Conservation (phyloP, 495 filamentous ascomycete genomes). For the Aspergillus carlsbadensis region DNA sequence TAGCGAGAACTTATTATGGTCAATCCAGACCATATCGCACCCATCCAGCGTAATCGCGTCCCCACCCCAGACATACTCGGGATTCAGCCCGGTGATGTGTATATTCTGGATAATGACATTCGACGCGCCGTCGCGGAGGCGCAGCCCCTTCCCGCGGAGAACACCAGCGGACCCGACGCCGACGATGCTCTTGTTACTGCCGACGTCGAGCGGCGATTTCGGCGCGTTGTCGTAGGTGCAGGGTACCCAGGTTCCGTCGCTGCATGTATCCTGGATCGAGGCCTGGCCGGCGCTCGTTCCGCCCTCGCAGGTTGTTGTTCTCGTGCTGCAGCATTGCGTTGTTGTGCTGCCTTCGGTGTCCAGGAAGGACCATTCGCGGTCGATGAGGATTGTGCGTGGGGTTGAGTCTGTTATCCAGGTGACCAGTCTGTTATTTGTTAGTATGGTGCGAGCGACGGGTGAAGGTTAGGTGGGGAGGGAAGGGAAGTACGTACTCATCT, state of each 20-base stretch:
- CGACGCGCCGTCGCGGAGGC: slow-evolving; percentile 16
- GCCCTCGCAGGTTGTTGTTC: slow-evolving; percentile 14
- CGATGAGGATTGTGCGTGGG: slow-evolving; percentile 42
- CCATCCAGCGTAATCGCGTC: slow-evolving; percentile 24
- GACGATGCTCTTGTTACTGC: slow-evolving; percentile 32
- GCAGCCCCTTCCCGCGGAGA: slow-evolving; percentile 17
- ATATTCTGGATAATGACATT: slow-evolving; percentile 38
- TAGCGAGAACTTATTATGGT: slow-evolving; percentile 24
- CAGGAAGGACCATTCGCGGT: slow-evolving; percentile 28
- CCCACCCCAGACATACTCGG: slow-evolving; percentile 27
- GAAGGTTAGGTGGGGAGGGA: background rate
- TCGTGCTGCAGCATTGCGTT: slow-evolving; percentile 16
- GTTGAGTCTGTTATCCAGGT: slow-evolving; percentile 29
- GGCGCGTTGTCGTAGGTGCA: slow-evolving; percentile 24
- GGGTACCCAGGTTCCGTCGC: slow-evolving; percentile 12
- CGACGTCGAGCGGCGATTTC: slow-evolving; percentile 19
- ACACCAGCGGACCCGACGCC: slow-evolving; percentile 26
- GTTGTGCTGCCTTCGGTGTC: slow-evolving; percentile 28
- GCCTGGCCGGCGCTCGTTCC: slow-evolving; percentile 14
- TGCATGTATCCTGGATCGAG: slow-evolving; percentile 15
- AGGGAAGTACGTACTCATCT: slow-evolving; percentile 10
- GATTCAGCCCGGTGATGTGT: slow-evolving; percentile 29
- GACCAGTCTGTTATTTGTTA: background rate
- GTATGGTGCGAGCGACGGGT: slow-evolving; percentile 1
- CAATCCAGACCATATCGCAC: slow-evolving; percentile 23